These are phyloP conservation scores for Auxenochlorella pyrenoidosa DNA, from an alignment of 139 green algal species.

Conservation along the genomic window DNA sequence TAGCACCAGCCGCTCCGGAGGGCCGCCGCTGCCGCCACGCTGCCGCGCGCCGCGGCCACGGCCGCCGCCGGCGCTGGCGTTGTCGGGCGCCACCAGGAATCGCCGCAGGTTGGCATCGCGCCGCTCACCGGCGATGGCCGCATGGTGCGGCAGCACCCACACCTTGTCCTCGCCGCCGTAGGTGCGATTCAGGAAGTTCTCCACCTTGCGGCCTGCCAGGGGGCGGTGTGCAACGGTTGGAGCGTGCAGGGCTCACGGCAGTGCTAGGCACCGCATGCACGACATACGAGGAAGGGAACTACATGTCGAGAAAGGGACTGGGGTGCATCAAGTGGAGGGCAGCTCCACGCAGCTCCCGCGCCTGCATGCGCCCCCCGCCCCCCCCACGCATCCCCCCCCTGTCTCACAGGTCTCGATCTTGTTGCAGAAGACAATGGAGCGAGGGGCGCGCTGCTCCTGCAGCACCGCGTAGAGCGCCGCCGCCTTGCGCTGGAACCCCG, in stretches of 20 bases:
- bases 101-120: constrained; percentile 57
- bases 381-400: too few relatives aligned
- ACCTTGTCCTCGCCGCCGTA: constrained; percentile 5
- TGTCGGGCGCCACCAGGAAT: constrained; percentile 34
- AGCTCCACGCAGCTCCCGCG: too few relatives aligned
- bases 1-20: constrained; percentile 54
- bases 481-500: constrained; percentile 79
- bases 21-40: not conserved
- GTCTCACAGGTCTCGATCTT: constrained; percentile 89
- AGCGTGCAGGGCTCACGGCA: too few relatives aligned
- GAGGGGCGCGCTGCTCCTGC: constrained; percentile 37
- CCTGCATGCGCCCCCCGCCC: too few relatives aligned
- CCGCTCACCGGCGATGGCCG: constrained; percentile 73
- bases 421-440: constrained; percentile 88
- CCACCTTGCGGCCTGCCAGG: constrained; percentile 72
- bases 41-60: not conserved
- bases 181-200: constrained; percentile 85
- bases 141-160: constrained; percentile 85
- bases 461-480: constrained; percentile 68
- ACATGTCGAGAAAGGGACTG: too few relatives aligned
- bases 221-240: not conserved
- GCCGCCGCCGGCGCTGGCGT: not conserved
- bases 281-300: too few relatives aligned
- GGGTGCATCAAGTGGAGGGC: too few relatives aligned
- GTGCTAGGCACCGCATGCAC: too few relatives aligned